phyloP scores from a whole-genome alignment of 345 rosid genomes.

The Pugionium cornutum region DNA sequence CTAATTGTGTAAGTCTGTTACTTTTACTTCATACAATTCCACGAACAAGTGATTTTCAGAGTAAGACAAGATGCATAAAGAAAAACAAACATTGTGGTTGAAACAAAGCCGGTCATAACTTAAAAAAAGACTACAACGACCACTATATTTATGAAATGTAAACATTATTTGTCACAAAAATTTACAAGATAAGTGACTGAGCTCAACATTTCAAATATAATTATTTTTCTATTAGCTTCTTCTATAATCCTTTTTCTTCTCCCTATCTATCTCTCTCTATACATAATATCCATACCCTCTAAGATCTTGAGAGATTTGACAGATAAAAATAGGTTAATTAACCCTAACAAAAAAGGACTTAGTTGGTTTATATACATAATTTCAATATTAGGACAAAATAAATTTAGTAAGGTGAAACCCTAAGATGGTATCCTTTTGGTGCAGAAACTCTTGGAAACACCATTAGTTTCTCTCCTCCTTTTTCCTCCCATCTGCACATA shows the following conservation, averaged over 20 bases:
- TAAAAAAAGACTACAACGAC: neutral
- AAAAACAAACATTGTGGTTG: neutral
- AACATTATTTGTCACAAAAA: constrained; percentile 7
- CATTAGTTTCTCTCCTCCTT: constrained; percentile 65
- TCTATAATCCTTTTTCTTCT: neutral
- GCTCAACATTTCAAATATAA: constrained; percentile 19
- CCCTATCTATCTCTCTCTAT: neutral
- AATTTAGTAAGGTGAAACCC: constrained; percentile 56
- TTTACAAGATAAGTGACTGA: constrained; percentile 26
- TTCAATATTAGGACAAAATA: constrained; percentile 20
- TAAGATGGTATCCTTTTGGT: constrained; percentile 82
- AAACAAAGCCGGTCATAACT: neutral
- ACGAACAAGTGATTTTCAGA: neutral
- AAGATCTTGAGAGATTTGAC: constrained; percentile 30
- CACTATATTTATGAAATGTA: neutral
- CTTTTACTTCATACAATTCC: neutral
- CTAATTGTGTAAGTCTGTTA: too few relatives aligned
- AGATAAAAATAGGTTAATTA: constrained; percentile 25
- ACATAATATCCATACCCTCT: constrained; percentile 23
- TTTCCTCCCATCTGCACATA: constrained; percentile 85
- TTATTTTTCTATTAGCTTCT: constrained; percentile 12
- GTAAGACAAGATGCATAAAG: neutral
- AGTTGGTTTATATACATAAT: constrained; percentile 17
- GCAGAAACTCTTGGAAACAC: constrained; percentile 95
- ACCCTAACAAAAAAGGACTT: constrained; percentile 26